Base-by-base conservation (phyloP, 2,329 filamentous ascomycete species). In the Magnaporthales sp. region DNA sequence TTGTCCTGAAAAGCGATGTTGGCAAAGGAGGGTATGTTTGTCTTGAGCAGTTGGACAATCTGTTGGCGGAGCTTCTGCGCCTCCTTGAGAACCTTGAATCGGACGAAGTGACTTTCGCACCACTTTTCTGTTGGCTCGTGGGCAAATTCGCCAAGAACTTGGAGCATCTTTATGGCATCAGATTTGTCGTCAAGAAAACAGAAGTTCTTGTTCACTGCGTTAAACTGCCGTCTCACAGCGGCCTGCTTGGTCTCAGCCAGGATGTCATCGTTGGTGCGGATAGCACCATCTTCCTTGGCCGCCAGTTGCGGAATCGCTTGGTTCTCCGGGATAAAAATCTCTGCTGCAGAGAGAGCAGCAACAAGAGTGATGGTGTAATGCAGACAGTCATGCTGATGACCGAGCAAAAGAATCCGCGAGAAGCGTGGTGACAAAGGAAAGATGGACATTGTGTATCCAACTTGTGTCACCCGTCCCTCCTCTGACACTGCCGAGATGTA, bases 341-440 rank as follows among this genome's bases (percentile, higher is more conserved):
- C 94, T 0, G 91, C 90, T 0, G 94, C 92, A 0, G 94, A 96
- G 4, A 99, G 81, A 1, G 91, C 92, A 0, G 95, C 91, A 3
- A 99, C 93, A 11, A 98, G 80, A 2, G 93, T 92, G 68, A 98
- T 90, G 3, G 93, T 91, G 74, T 96, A 94, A 0, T 90, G 89
- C 64, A 96, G 83, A 69, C 95, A 93, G 68, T 89, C 87, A 74
- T 96, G 90, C 29, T 91, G 84, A 73, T 96, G 88, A 0, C 93
- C 94, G 63, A 97, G 89, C 9, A 96, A 82, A n/a, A 99, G 80
- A 77, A 98, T 98, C 66, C 94, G 91, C 8, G 93, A 89, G 74
- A 96, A 97, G 1, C 95, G 87, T 22, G 95, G 96, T 30, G 92
- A 92, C 15, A 99, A 83, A 3, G 95, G 95, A 75, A 97, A 98